phyloP scores from a whole-genome alignment of 106 monocot genomes.

The Hemerocallis citrina region DNA sequence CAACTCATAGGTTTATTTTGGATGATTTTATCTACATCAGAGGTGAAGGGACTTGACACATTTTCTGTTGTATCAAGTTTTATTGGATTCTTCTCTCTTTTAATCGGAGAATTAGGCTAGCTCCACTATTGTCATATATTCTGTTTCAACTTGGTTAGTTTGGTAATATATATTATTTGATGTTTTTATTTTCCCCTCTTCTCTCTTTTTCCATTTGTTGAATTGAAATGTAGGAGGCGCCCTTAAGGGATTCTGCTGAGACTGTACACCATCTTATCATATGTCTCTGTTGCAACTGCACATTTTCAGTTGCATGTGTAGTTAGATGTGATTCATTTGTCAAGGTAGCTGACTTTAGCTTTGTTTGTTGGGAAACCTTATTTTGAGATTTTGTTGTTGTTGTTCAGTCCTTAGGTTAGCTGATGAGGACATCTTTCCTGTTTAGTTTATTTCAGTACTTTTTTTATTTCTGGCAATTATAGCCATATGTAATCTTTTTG shows the following conservation, averaged over 20 bases:
- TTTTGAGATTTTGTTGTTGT: neutral
- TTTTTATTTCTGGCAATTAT: too few species aligned
- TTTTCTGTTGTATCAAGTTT: slow-evolving; percentile 1
- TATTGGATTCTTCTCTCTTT: slow-evolving; percentile 9
- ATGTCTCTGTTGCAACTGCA: slow-evolving; percentile 1
- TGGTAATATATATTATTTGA: neutral
- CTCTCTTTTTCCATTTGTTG: neutral
- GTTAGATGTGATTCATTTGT: slow-evolving; percentile 3
- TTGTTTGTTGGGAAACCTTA: neutral
- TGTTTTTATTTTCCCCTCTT: too few species aligned
- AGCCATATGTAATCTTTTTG: too few species aligned
- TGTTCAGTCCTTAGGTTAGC: too few species aligned
- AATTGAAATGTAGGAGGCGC: slow-evolving; percentile 1
- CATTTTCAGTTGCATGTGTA: slow-evolving; percentile 5
- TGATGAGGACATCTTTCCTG: too few species aligned
- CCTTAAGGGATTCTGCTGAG: neutral
- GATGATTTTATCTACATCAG: neutral
- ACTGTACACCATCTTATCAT: slow-evolving; percentile 4
- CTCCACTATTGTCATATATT: neutral
- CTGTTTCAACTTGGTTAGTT: neutral
- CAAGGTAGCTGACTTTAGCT: neutral
- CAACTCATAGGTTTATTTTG: slow-evolving; percentile 6
- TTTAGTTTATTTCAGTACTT: too few species aligned
- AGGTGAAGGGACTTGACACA: neutral
- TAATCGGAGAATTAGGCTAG: slow-evolving; percentile 6